Percentiles rank a stretch among this genome's conserved stretches.
Evolutionary conservation across 1,139 yeast genomes (phyloP).

Genomic region (Yamadazyma siamensis): DNA sequence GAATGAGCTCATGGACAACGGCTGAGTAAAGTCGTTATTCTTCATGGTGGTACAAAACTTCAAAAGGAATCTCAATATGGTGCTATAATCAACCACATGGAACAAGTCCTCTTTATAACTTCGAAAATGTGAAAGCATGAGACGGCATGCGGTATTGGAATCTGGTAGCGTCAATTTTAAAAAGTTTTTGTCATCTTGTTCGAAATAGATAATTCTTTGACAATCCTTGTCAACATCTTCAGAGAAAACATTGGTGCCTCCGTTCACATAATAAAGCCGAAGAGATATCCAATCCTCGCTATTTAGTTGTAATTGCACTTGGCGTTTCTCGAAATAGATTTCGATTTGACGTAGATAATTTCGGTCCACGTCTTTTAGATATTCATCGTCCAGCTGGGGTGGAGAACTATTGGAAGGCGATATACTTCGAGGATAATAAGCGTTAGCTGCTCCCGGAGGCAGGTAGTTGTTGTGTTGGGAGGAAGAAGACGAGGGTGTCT

Average conservation of each 20-base stretch:
- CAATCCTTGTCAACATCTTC: slow-evolving; percentile 10
- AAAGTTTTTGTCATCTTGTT: slow-evolving; percentile 17
- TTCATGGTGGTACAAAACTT: slow-evolving; percentile 5
- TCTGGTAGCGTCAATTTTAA: slow-evolving; percentile 17
- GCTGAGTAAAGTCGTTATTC: slow-evolving; percentile 5
- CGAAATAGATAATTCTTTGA: slow-evolving; percentile 8
- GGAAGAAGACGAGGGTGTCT: background rate
- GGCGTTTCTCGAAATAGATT: slow-evolving; percentile 3
- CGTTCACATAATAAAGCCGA: slow-evolving; percentile 3
- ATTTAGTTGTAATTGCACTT: slow-evolving; percentile 2
- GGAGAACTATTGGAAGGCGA: slow-evolving; percentile 2
- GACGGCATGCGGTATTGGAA: slow-evolving; percentile 9
- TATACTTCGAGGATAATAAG: background rate
- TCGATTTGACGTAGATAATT: slow-evolving; percentile 2
- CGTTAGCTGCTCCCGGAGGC: no score
- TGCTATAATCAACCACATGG: slow-evolving; percentile 16
- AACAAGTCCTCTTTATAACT: slow-evolving; percentile 15
- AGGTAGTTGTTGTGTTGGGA: no score
- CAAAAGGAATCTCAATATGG: slow-evolving; percentile 6
- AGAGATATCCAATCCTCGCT: slow-evolving; percentile 4
- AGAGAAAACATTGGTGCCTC: slow-evolving; percentile 8
- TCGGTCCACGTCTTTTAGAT: background rate
- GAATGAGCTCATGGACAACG: slow-evolving; percentile 6
- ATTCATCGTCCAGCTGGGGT: background rate
- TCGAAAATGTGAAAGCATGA: slow-evolving; percentile 15